phyloP scores from a whole-genome alignment of 2,329 filamentous ascomycete species.

The Elsinoe ampelina region DNA sequence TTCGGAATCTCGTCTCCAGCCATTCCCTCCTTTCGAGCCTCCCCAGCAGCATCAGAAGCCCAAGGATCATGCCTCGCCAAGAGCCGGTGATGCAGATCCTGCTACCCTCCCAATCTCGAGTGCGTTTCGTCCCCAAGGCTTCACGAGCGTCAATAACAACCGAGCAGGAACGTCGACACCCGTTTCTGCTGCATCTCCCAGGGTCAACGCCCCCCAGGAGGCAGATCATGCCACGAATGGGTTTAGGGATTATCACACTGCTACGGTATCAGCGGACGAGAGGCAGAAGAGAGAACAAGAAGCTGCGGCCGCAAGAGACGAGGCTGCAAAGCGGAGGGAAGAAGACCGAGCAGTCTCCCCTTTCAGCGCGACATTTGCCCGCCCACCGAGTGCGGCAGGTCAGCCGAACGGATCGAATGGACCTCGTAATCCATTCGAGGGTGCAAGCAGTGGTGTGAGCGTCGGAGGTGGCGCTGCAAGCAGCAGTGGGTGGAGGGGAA shows the following conservation, averaged over 20 bases:
- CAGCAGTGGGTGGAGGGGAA: conserved; percentile 8
- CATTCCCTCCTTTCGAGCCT: conserved; percentile 2
- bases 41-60: neutral
- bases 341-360: neutral
- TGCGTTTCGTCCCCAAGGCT: neutral
- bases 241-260: neutral
- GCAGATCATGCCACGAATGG: neutral
- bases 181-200: neutral
- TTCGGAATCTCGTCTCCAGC: neutral
- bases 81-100: neutral
- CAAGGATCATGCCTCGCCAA: neutral
- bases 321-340: neutral
- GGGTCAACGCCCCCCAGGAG: neutral
- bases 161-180: neutral
- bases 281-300: neutral
- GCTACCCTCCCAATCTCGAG: neutral
- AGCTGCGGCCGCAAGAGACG: neutral
- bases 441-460: neutral
- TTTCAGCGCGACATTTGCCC: conserved; percentile 4
- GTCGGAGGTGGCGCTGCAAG: neutral
- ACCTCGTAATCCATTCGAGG: neutral
- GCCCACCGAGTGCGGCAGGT: neutral
- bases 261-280: neutral
- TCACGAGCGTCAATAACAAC: conserved; percentile 13
- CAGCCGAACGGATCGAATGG: neutral